Conservation (phyloP, 805 yeast genomes). For the Blastobotrys muscicola region DNA sequence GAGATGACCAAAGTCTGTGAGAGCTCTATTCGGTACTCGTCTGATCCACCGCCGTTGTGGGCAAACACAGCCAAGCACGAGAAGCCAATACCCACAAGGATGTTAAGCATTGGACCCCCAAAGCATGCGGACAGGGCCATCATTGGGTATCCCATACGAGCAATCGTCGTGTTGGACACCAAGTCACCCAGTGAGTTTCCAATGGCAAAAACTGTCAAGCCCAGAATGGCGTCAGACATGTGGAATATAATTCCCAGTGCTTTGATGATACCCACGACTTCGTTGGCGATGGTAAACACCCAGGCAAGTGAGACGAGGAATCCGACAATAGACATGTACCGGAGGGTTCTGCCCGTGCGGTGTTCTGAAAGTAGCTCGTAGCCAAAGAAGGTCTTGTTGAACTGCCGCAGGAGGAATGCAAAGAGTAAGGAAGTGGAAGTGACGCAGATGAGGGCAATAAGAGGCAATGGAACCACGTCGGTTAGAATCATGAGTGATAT, state of each 20-base stretch:
- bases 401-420: slow-evolving; percentile 5
- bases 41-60: slow-evolving; percentile 10
- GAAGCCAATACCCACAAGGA: slow-evolving; percentile 71
- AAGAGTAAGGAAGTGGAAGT: slow-evolving; percentile 3
- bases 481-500: no score
- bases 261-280: slow-evolving; percentile 55
- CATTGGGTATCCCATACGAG: slow-evolving; percentile 69
- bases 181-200: slow-evolving; percentile 92
- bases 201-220: slow-evolving; percentile 79
- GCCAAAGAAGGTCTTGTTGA: no score
- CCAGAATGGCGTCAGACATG: slow-evolving; percentile 71
- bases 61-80: slow-evolving; percentile 48
- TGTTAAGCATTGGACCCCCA: slow-evolving; percentile 80
- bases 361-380: no score
- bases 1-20: slow-evolving; percentile 35
- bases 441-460: background rate
- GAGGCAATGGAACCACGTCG: background rate
- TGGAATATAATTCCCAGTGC: slow-evolving; percentile 49
- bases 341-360: background rate
- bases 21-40: slow-evolving; percentile 26
- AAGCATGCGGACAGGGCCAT: slow-evolving; percentile 95
- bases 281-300: slow-evolving; percentile 61
- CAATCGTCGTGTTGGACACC: slow-evolving; percentile 72
- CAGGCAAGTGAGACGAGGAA: slow-evolving; percentile 58
- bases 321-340: slow-evolving; percentile 34